A percentile compares a stretch with the other conserved stretches of the same genome.
These are phyloP conservation scores for Dianthus caryophyllus DNA, from an alignment of 148 eudicot species.

Conservation along the genomic window DNA sequence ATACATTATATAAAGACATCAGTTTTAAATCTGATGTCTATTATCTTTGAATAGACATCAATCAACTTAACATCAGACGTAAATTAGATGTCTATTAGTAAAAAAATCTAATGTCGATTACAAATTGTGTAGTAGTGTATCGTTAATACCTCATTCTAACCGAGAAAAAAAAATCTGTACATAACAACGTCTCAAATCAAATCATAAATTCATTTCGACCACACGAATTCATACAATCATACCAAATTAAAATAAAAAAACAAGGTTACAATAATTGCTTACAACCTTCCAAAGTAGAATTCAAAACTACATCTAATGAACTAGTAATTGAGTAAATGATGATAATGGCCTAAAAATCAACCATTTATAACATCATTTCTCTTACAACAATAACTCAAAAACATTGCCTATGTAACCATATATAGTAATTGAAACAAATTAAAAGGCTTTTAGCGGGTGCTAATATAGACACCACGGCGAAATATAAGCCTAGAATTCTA, in stretches of 20 bases:
- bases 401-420: conserved; percentile 13
- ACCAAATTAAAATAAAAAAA: too few species aligned
- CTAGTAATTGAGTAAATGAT: conserved; percentile 12
- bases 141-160: too few species aligned
- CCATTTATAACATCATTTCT: conserved; percentile 20
- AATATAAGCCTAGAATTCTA: conserved; percentile 7
- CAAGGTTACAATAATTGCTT: background rate
- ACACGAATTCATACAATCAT: background rate
- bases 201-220: background rate
- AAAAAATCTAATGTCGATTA: too few species aligned
- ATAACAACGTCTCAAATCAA: background rate
- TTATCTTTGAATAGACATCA: too few species aligned
- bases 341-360: conserved; percentile 24
- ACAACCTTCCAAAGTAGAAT: background rate
- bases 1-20: too few species aligned
- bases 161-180: too few species aligned
- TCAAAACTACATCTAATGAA: background rate
- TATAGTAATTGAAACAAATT: conserved; percentile 1
- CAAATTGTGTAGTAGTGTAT: too few species aligned
- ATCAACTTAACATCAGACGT: too few species aligned
- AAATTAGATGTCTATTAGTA: too few species aligned
- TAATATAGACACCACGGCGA: conserved; percentile 33
- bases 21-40: too few species aligned
- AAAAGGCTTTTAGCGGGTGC: conserved; percentile 35
- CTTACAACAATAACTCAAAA: background rate